Evolutionary conservation across 306 rosid species (phyloP).

Genomic region (peach (Prunus persica)): DNA sequence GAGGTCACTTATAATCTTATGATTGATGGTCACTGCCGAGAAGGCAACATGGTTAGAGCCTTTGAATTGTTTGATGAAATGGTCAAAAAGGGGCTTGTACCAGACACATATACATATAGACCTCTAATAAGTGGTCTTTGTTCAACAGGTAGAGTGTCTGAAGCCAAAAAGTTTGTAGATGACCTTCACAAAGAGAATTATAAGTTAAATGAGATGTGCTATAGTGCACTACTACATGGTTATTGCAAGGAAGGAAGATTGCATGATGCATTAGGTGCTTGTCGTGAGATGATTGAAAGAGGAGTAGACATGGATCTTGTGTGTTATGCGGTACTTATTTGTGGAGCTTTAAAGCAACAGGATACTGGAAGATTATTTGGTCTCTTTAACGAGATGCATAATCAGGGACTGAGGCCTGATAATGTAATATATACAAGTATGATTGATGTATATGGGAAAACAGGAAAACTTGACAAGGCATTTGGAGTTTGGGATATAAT

Average conservation of each 20-base stretch:
- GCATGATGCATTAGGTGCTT: constrained; percentile 66
- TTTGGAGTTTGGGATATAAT: constrained; percentile 68
- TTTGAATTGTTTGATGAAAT: constrained; percentile 78
- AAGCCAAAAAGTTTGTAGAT: constrained; percentile 73
- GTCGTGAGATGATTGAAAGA: constrained; percentile 66
- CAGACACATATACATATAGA: constrained; percentile 82
- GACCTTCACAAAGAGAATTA: constrained; percentile 55
- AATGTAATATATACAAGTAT: constrained; percentile 72
- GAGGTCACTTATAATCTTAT: constrained; percentile 90
- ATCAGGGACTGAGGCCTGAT: constrained; percentile 72
- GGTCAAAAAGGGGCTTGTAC: constrained; percentile 63
- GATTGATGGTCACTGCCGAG: constrained; percentile 74
- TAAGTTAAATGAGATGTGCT: constrained; percentile 78
- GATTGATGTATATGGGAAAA: constrained; percentile 71
- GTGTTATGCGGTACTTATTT: constrained; percentile 71
- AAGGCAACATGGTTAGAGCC: constrained; percentile 60
- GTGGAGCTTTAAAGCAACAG: constrained; percentile 61
- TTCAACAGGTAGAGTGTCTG: constrained; percentile 63
- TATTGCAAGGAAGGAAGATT: constrained; percentile 78
- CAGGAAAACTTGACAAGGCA: constrained; percentile 60
- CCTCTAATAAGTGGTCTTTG: constrained; percentile 82
- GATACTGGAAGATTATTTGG: constrained; percentile 44
- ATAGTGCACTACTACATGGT: constrained; percentile 78
- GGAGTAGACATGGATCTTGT: constrained; percentile 82
- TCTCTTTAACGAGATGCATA: constrained; percentile 65